Conservation (phyloP, 306 rosid genomes). For the Gynostemma pentaphyllum region DNA sequence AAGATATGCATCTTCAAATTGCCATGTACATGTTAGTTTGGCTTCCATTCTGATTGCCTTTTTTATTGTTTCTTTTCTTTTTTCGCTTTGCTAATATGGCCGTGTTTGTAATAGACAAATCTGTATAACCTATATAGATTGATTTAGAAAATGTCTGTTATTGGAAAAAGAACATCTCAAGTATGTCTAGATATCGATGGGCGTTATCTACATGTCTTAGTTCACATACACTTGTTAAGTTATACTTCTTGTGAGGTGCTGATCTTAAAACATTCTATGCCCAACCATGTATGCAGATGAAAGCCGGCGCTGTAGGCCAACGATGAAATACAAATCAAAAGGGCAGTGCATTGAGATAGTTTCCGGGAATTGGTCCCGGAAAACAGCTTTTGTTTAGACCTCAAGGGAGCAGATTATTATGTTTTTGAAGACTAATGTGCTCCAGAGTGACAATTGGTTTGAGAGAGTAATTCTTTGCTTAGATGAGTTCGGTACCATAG, state of each 20-base stretch:
- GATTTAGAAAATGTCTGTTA: too few species aligned
- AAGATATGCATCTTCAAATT: slow-evolving; percentile 25
- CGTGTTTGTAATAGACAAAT: background rate
- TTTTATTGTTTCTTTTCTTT: background rate
- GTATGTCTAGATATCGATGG: too few species aligned
- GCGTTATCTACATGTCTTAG: too few species aligned
- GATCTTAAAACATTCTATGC: too few species aligned
- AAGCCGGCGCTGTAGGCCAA: background rate
- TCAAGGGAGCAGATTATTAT: background rate
- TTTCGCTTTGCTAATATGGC: background rate
- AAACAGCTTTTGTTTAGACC: background rate
- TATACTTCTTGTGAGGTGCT: too few species aligned
- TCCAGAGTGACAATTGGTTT: slow-evolving; percentile 3
- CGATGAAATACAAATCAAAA: background rate
- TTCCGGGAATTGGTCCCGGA: background rate
- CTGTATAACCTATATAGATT: too few species aligned
- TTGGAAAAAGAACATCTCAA: too few species aligned
- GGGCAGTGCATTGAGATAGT: background rate
- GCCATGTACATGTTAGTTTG: slow-evolving; percentile 44
- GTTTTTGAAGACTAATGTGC: slow-evolving; percentile 6
- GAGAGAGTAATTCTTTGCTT: slow-evolving; percentile 6
- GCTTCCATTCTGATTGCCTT: slow-evolving; percentile 5
- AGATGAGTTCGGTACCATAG: background rate
- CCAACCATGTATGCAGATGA: too few species aligned
- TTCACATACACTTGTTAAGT: too few species aligned